phyloP scores from a whole-genome alignment of 2,329 filamentous ascomycete genomes.

The Fusarium stilboides region DNA sequence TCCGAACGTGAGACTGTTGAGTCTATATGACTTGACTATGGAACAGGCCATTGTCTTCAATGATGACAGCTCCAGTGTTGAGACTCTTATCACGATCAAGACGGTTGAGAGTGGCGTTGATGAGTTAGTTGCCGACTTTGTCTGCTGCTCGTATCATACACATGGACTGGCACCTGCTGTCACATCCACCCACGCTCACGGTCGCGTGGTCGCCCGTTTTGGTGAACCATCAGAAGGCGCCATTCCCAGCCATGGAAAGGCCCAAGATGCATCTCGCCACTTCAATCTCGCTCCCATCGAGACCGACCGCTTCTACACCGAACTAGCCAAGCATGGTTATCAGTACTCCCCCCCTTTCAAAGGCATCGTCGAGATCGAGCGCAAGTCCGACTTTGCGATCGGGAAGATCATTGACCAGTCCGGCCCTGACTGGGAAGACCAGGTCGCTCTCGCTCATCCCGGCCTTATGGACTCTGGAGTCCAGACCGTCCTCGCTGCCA shows the following conservation, averaged over 20 bases:
- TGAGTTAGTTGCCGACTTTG: slow-evolving; percentile 8
- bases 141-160: slow-evolving; percentile 15
- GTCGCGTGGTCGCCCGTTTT: slow-evolving; percentile 5
- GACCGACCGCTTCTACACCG: slow-evolving; percentile 15
- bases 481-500: slow-evolving; percentile 7
- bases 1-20: slow-evolving; percentile 6
- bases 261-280: neutral
- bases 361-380: slow-evolving; percentile 17
- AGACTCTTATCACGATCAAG: slow-evolving; percentile 18
- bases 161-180: slow-evolving; percentile 7
- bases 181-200: slow-evolving; percentile 5
- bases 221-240: neutral
- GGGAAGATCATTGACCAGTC: slow-evolving; percentile 12
- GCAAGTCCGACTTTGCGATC: slow-evolving; percentile 17
- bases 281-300: slow-evolving; percentile 12
- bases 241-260: neutral
- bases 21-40: slow-evolving; percentile 13
- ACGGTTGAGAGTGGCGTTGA: neutral
- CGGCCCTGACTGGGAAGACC: slow-evolving; percentile 2
- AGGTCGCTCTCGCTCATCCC: slow-evolving; percentile 8
- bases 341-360: slow-evolving; percentile 14
- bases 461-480: slow-evolving; percentile 19
- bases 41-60: slow-evolving; percentile 25
- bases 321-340: slow-evolving; percentile 14
- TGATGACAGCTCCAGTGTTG: slow-evolving; percentile 11